phyloP scores from a whole-genome alignment of 495 filamentous ascomycete genomes.

The Venustampulla echinocandica region DNA sequence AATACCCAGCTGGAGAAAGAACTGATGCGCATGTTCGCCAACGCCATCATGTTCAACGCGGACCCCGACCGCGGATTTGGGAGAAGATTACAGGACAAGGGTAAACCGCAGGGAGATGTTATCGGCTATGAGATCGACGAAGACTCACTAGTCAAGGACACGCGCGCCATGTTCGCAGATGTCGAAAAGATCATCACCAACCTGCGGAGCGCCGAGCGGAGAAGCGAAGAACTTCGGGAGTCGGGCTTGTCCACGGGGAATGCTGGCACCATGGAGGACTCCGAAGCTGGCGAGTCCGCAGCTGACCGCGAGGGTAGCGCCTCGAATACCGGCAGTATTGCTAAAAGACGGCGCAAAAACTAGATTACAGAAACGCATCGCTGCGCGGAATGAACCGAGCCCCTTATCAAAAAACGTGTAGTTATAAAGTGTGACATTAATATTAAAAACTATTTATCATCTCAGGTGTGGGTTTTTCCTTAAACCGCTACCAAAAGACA shows the following conservation, averaged over 20 bases:
- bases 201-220: constrained; percentile 52
- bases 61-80: constrained; percentile 61
- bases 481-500: too few relatives aligned
- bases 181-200: constrained; percentile 53
- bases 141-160: constrained; percentile 64
- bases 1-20: constrained; percentile 90
- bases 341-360: constrained; percentile 1
- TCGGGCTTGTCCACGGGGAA: constrained; percentile 13
- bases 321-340: constrained; percentile 1
- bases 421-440: too few relatives aligned
- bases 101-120: constrained; percentile 24
- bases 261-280: constrained; percentile 21
- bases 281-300: constrained; percentile 22
- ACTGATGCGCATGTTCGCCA: constrained; percentile 94
- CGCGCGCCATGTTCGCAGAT: constrained; percentile 72
- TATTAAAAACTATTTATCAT: too few relatives aligned
- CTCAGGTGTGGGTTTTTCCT: too few relatives aligned
- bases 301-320: constrained; percentile 18
- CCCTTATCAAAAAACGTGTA: too few relatives aligned
- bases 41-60: constrained; percentile 95
- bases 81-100: constrained; percentile 39
- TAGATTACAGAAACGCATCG: too few relatives aligned
- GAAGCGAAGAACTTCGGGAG: constrained; percentile 12
- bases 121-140: constrained; percentile 30
- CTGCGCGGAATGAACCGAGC: too few relatives aligned